phyloP scores from a whole-genome alignment of 345 rosid genomes.

The Orychophragmus violaceus region DNA sequence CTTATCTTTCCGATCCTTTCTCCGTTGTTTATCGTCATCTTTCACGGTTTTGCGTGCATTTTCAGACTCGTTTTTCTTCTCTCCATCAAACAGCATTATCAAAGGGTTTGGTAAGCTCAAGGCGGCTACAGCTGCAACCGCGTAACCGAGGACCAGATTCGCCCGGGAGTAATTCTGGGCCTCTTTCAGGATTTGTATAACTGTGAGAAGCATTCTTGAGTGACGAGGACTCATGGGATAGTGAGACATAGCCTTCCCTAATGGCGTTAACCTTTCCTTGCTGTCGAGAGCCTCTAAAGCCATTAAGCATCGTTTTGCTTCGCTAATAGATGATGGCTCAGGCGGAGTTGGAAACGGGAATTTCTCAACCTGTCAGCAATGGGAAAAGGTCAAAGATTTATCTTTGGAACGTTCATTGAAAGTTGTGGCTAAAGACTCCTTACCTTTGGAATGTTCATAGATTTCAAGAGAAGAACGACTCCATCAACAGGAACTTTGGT shows the following conservation, averaged over 20 bases:
- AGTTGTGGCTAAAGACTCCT: constrained; percentile 8
- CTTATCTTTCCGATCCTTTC: no score
- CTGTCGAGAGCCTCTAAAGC: constrained; percentile 70
- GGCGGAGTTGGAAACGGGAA: constrained; percentile 97
- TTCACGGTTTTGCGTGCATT: no score
- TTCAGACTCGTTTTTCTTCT: no score
- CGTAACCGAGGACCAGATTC: constrained; percentile 63
- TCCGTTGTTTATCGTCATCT: no score
- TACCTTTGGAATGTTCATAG: constrained; percentile 76
- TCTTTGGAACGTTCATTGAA: background rate
- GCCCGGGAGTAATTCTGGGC: constrained; percentile 42
- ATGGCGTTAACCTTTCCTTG: constrained; percentile 61
- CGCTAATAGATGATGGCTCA: constrained; percentile 45
- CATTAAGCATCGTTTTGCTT: constrained; percentile 67
- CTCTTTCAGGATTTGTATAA: constrained; percentile 48
- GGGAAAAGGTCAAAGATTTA: background rate
- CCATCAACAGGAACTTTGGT: constrained; percentile 77
- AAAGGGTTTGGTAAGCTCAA: constrained; percentile 67
- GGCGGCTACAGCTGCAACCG: constrained; percentile 76
- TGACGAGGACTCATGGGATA: constrained; percentile 88
- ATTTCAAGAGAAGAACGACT: constrained; percentile 80
- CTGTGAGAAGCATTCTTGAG: constrained; percentile 86
- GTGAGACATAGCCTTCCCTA: constrained; percentile 83
- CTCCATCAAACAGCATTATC: no score
- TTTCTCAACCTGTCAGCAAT: constrained; percentile 53